phyloP scores from a whole-genome alignment of 257 asterid genomes.

The Orobanche coerulescens region DNA sequence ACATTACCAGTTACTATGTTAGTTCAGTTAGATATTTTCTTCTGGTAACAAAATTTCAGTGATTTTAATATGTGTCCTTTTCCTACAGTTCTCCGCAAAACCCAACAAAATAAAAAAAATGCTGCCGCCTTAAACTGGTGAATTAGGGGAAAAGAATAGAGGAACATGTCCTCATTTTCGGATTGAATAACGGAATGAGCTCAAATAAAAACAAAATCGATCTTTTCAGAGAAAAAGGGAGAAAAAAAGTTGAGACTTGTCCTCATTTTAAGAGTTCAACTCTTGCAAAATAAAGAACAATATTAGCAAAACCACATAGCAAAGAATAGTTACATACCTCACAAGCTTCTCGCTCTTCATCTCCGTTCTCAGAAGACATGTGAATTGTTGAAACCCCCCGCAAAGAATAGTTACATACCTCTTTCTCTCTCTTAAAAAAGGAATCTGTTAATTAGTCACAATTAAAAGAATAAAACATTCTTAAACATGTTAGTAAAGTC shows the following conservation, averaged over 20 bases:
- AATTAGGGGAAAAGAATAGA: background rate
- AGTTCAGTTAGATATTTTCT: background rate
- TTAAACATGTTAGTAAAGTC: slow-evolving; percentile 19
- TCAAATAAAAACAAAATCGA: slow-evolving; percentile 16
- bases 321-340: slow-evolving; percentile 41
- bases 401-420: too few species aligned
- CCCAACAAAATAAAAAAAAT: background rate
- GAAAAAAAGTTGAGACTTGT: background rate
- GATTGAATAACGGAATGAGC: too few species aligned
- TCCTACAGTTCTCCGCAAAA: slow-evolving; percentile 11
- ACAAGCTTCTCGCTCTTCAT: slow-evolving; percentile 67
- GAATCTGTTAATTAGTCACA: slow-evolving; percentile 12
- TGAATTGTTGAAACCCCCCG: slow-evolving; percentile 1
- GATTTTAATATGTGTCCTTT: background rate
- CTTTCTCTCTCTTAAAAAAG: slow-evolving; percentile 17
- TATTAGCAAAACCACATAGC: slow-evolving; percentile 4
- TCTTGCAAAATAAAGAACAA: background rate
- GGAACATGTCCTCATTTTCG: background rate
- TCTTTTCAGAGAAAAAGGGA: slow-evolving; percentile 12
- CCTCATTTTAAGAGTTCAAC: background rate
- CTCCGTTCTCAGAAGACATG: slow-evolving; percentile 40
- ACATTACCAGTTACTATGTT: background rate
- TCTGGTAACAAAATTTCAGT: slow-evolving; percentile 10
- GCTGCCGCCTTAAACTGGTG: background rate
- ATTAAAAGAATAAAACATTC: slow-evolving; percentile 30